A percentile compares a stretch with the other conserved stretches of the same genome.
Conservation (phyloP, 352 stramenopile genomes). For the Phytophthora vignae region DNA sequence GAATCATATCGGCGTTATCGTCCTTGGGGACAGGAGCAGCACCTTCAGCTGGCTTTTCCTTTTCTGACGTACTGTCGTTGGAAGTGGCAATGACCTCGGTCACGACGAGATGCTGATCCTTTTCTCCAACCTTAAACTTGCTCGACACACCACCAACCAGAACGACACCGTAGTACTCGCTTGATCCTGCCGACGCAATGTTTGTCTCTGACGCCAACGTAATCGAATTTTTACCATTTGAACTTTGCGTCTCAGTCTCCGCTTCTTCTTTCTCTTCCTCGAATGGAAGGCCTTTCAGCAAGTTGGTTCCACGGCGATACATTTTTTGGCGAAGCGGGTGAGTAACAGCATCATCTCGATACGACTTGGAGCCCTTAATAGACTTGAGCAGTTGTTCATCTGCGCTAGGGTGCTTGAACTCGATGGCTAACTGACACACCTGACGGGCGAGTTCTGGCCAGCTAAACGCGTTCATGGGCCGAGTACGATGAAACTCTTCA, state of each 20-base stretch:
- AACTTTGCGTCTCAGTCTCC: slow-evolving; percentile 15
- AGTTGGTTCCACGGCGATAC: slow-evolving; percentile 43
- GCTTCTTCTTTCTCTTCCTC: slow-evolving; percentile 48
- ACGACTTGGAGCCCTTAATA: slow-evolving; percentile 79
- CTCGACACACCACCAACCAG: slow-evolving; percentile 46
- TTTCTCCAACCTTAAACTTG: slow-evolving; percentile 47
- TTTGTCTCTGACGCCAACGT: slow-evolving; percentile 25
- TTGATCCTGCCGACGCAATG: slow-evolving; percentile 15
- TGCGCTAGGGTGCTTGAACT: slow-evolving; percentile 68
- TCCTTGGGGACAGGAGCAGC: slow-evolving; percentile 19
- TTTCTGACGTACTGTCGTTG: slow-evolving; percentile 16
- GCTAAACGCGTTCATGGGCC: slow-evolving; percentile 78
- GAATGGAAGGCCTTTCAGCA: slow-evolving; percentile 64
- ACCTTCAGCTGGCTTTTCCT: slow-evolving; percentile 17
- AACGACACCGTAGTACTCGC: slow-evolving; percentile 64
- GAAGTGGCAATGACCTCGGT: slow-evolving; percentile 28
- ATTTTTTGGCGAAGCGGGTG: slow-evolving; percentile 59
- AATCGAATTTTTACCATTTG: slow-evolving; percentile 23
- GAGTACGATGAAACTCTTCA: slow-evolving; percentile 76
- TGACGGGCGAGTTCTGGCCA: slow-evolving; percentile 85
- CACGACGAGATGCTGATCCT: slow-evolving; percentile 56
- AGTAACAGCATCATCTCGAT: slow-evolving; percentile 72
- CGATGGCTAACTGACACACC: slow-evolving; percentile 78
- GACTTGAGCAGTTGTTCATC: slow-evolving; percentile 82
- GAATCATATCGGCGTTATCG: slow-evolving; percentile 40